Evolutionary conservation across 2,329 filamentous ascomycete species (phyloP).

Genomic region (Helicocarpus griseus): DNA sequence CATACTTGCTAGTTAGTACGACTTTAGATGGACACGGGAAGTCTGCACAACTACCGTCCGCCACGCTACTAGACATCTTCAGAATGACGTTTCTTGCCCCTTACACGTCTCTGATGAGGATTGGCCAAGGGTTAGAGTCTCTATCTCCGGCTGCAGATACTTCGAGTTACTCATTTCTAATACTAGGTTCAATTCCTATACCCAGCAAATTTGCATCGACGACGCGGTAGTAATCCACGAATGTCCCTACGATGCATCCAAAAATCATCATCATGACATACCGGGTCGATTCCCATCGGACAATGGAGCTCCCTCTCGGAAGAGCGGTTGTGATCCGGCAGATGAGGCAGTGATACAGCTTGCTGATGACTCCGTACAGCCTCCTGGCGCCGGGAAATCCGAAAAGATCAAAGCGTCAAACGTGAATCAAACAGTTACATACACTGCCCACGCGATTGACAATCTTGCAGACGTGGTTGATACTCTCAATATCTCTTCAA

Average conservation of each 20-base stretch:
- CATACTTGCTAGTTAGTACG: too few relatives aligned
- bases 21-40: too few relatives aligned
- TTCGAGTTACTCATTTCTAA: slow-evolving; percentile 4
- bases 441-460: slow-evolving; percentile 22
- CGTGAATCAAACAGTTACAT: slow-evolving; percentile 22
- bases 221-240: slow-evolving; percentile 24
- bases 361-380: background rate
- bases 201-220: slow-evolving; percentile 31
- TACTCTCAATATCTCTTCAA: slow-evolving; percentile 30
- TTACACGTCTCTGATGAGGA: slow-evolving; percentile 29
- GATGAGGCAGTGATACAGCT: background rate
- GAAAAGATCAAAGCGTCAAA: slow-evolving; percentile 1
- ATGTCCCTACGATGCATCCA: background rate
- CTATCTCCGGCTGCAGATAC: background rate
- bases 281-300: slow-evolving; percentile 2
- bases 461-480: slow-evolving; percentile 31
- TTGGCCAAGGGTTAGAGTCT: slow-evolving; percentile 17
- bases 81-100: slow-evolving; percentile 26
- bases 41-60: too few relatives aligned
- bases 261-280: background rate
- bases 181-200: slow-evolving; percentile 29
- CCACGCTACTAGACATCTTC: background rate
- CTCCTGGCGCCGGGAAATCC: background rate
- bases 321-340: background rate
- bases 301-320: background rate